Evolutionary conservation across 2,329 filamentous ascomycete genomes (phyloP).

Genomic region (Neopestalotiopsis rosae): DNA sequence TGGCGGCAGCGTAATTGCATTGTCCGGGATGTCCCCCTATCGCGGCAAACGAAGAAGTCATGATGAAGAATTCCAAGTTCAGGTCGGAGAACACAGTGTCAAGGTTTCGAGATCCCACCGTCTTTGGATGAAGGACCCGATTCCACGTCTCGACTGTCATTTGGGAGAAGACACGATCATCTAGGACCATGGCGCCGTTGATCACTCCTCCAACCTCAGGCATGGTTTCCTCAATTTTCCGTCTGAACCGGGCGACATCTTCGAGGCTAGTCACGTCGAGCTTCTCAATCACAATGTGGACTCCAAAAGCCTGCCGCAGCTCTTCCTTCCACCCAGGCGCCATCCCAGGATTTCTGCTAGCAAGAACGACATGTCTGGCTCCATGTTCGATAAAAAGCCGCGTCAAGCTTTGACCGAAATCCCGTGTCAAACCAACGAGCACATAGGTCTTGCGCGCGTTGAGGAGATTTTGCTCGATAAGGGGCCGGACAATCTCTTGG

Average conservation of each 20-base stretch:
- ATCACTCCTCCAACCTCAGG: constrained; percentile 44
- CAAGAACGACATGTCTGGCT: constrained; percentile 44
- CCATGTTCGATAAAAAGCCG: constrained; percentile 43
- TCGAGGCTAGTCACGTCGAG: constrained; percentile 34
- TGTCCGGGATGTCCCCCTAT: constrained; percentile 50
- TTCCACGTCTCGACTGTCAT: constrained; percentile 44
- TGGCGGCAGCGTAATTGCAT: constrained; percentile 50
- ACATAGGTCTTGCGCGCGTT: constrained; percentile 43
- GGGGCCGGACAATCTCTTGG: constrained; percentile 29
- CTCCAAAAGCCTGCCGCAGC: constrained; percentile 29
- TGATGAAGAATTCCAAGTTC: constrained; percentile 50
- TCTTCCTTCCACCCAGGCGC: constrained; percentile 39
- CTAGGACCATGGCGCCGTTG: constrained; percentile 52
- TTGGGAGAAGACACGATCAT: constrained; percentile 47
- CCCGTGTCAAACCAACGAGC: constrained; percentile 47
- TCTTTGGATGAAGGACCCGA: constrained; percentile 47
- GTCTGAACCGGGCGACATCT: constrained; percentile 35
- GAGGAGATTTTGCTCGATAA: constrained; percentile 32
- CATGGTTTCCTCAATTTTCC: constrained; percentile 25
- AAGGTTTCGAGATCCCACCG: constrained; percentile 44
- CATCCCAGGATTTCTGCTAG: constrained; percentile 42
- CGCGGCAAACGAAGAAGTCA: constrained; percentile 52
- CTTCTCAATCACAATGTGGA: constrained; percentile 28
- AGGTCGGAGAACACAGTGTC: constrained; percentile 39
- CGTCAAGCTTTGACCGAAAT: constrained; percentile 50